Conservation (phyloP, 1,139 yeast genomes). For the Arxiozyma bovina region DNA sequence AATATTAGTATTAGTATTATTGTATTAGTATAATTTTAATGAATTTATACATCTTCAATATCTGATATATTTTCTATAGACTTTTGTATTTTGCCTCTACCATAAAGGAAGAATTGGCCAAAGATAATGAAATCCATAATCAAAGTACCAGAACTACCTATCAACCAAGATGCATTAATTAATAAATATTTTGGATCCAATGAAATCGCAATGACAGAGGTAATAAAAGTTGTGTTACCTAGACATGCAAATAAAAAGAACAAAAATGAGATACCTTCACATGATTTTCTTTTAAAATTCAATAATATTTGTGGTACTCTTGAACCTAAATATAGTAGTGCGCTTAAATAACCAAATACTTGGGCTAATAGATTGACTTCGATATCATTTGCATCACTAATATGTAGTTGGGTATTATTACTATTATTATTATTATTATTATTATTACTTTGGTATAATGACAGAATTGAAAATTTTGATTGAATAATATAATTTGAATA, state of each 20-base stretch:
- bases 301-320: slow-evolving; percentile 81
- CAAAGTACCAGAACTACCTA: slow-evolving; percentile 86
- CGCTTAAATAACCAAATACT: slow-evolving; percentile 86
- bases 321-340: slow-evolving; percentile 75
- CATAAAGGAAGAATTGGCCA: slow-evolving; percentile 38
- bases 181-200: slow-evolving; percentile 58
- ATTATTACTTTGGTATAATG: neutral
- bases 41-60: neutral
- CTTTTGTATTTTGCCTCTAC: neutral
- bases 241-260: slow-evolving; percentile 88
- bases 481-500: slow-evolving; percentile 20
- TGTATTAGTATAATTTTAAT: too few relatives aligned
- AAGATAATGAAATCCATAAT: slow-evolving; percentile 77
- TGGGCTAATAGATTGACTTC: slow-evolving; percentile 45
- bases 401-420: neutral
- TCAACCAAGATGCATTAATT: slow-evolving; percentile 85
- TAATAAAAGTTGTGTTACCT: slow-evolving; percentile 83
- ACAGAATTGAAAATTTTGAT: neutral
- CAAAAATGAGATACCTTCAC: slow-evolving; percentile 87
- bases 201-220: slow-evolving; percentile 72
- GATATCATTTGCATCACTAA: neutral
- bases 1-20: too few relatives aligned
- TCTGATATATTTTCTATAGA: neutral
- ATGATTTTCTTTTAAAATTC: slow-evolving; percentile 74
- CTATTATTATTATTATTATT: too few relatives aligned